Base-by-base conservation (phyloP, 495 filamentous ascomycete genomes). In the Trichocladium antarcticum region DNA sequence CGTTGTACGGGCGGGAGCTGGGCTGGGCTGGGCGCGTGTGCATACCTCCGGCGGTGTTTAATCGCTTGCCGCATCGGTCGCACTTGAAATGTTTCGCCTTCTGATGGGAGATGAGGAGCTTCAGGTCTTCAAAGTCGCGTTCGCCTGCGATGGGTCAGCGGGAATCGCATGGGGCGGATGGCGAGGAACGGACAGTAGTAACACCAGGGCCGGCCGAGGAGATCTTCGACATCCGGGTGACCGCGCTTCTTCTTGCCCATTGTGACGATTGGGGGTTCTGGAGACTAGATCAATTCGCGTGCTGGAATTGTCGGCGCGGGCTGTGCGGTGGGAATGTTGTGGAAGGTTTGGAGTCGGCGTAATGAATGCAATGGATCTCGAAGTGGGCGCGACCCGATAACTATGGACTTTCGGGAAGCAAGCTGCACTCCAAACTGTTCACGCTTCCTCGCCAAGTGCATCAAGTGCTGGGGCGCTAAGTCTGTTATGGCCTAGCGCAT, bases 1-100 rank as follows among this genome's bases (percentile, higher is more conserved):
- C 27, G 27, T 51, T 38, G 20, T 4, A n/a, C 9, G 5, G 21
- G 28, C 12, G 43, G 29, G 36, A n/a, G 51, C 16, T 31, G 31
- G 8, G n/a, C 40, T 15, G 12, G 12, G 9, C 38, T 7, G 4
- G 16, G 14, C 6, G 27, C 17, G 27, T 32, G 27, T 14, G 65
- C 78, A 62, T 64, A 89, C 92, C 92, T 72, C 93, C 93, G 43
- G 90, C 92, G 1, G 92, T 98, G 59, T 96, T 95, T 31, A 98
- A 66, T 54, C 89, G 75, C 50, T 92, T 80, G 19, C 77, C 77
- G 61, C 92, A 98, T 71, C 82, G 69, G 52, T 94, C 87, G 67
- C 92, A 98, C 63, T 93, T 95, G 77, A 93, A 97, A 65, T 98
- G 92, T 68, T 96, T 97, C 17, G 92, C 89, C 64, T 95, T 96